These are phyloP conservation scores for Alisma plantagoaquatica DNA, from an alignment of 106 monocot species.

Conservation along the genomic window DNA sequence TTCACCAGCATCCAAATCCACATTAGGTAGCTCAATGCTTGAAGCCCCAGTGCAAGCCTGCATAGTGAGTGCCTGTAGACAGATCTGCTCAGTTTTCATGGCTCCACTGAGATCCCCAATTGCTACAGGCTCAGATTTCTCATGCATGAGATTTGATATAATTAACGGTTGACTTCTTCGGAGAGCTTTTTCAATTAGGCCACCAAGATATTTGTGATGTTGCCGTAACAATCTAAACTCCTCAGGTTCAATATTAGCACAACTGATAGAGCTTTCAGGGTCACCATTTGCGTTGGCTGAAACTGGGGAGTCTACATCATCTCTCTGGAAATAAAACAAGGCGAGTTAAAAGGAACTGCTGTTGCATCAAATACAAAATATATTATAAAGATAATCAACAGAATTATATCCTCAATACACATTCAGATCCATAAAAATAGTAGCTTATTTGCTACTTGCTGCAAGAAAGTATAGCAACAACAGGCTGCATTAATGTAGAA, in stretches of 20 bases:
- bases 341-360: no score
- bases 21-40: constrained; percentile 29
- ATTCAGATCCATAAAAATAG: no score
- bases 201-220: constrained; percentile 50
- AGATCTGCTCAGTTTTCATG: constrained; percentile 43
- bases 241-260: constrained; percentile 22
- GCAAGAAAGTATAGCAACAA: no score
- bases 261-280: background rate
- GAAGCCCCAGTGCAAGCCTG: constrained; percentile 33
- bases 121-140: constrained; percentile 28
- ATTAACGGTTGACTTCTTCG: constrained; percentile 66
- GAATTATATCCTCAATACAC: no score
- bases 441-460: no score
- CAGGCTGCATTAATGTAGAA: no score
- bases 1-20: no score
- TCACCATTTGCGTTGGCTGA: no score
- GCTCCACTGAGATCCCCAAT: constrained; percentile 21
- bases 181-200: constrained; percentile 75
- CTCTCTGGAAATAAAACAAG: no score
- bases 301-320: no score
- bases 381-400: no score
- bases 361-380: no score
- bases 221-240: constrained; percentile 32
- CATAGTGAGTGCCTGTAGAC: constrained; percentile 66
- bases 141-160: constrained; percentile 68